phyloP scores from a whole-genome alignment of 108 stramenopile genomes.

The Nitzschia sp. region DNA sequence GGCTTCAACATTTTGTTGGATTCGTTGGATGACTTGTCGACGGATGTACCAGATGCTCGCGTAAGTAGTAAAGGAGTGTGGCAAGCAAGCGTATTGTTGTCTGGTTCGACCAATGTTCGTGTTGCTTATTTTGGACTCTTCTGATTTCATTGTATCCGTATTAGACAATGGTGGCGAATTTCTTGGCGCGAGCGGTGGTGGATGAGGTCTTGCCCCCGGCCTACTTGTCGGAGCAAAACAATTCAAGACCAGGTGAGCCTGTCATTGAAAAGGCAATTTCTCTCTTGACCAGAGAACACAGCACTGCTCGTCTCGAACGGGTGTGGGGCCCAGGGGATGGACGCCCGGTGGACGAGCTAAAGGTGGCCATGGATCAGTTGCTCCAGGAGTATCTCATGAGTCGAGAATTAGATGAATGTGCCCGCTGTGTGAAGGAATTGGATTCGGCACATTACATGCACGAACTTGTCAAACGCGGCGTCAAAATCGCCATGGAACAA shows the following conservation, averaged over 20 bases:
- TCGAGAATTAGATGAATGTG: constrained; percentile 92
- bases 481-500: constrained; percentile 84
- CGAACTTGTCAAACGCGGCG: constrained; percentile 96
- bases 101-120: neutral
- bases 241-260: constrained; percentile 72
- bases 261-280: constrained; percentile 89
- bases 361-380: constrained; percentile 90
- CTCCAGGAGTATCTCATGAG: constrained; percentile 90
- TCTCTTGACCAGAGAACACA: constrained; percentile 88
- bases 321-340: constrained; percentile 98
- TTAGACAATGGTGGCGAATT: constrained; percentile 82
- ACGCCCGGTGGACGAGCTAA: constrained; percentile 92
- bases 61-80: constrained; percentile 38
- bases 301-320: constrained; percentile 86
- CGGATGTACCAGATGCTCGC: constrained; percentile 90
- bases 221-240: constrained; percentile 89
- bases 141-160: too few relatives aligned
- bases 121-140: neutral
- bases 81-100: neutral
- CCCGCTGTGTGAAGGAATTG: constrained; percentile 88
- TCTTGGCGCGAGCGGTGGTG: constrained; percentile 92
- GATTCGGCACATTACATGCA: constrained; percentile 91
- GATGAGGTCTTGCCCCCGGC: constrained; percentile 96
- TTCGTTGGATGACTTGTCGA: constrained; percentile 79
- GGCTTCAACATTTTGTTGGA: constrained; percentile 91